Percentiles rank a stretch among this genome's conserved stretches.
phyloP scores from a whole-genome alignment of 805 yeast genomes.

The Cyberlindnera saturnus region DNA sequence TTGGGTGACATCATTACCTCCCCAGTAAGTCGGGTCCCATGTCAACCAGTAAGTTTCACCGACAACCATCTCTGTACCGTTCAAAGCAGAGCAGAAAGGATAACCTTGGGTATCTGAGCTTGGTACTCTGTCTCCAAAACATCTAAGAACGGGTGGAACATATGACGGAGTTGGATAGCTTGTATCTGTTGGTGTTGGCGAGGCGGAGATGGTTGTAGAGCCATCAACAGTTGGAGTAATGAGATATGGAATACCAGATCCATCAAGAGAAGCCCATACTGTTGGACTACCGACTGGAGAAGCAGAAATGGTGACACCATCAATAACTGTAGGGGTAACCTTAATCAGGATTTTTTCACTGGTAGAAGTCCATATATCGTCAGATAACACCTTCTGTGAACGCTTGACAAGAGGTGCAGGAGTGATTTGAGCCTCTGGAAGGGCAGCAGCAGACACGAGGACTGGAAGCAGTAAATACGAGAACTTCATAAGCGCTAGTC shows the following conservation, averaged over 20 bases:
- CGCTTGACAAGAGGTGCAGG: constrained; percentile 19
- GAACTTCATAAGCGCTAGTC: constrained; percentile 7
- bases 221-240: constrained; percentile 35
- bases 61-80: constrained; percentile 38
- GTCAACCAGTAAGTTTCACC: constrained; percentile 45
- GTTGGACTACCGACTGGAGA: constrained; percentile 35
- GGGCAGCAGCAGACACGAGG: constrained; percentile 19
- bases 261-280: constrained; percentile 38
- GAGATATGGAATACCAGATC: constrained; percentile 36
- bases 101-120: constrained; percentile 22
- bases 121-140: constrained; percentile 38
- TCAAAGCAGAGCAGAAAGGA: constrained; percentile 37
- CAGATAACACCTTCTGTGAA: constrained; percentile 16
- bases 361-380: constrained; percentile 31
- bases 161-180: constrained; percentile 30
- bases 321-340: constrained; percentile 49
- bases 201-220: constrained; percentile 30
- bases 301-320: constrained; percentile 36
- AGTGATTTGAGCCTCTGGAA: constrained; percentile 18
- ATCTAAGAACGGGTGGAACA: constrained; percentile 39
- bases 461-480: constrained; percentile 8
- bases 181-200: constrained; percentile 35
- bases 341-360: constrained; percentile 27
- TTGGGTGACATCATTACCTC: constrained; percentile 28
- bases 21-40: constrained; percentile 42